Evolutionary conservation across 371 early-diverging fungal genomes (phyloP).

Genomic region (Chytridium lagenaria): DNA sequence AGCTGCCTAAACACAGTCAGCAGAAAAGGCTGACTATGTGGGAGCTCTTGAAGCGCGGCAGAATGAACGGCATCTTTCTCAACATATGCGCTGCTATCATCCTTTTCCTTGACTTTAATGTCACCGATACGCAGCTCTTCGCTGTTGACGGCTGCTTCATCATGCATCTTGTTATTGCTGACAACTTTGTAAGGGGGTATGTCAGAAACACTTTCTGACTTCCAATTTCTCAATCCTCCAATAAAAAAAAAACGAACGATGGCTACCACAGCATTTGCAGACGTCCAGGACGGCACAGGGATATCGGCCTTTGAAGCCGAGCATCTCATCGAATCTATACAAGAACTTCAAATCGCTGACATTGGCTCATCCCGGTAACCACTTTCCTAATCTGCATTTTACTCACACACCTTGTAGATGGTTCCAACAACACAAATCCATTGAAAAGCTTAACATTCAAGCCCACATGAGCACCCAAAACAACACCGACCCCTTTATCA

Average conservation of each 20-base stretch:
- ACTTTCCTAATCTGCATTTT: neutral
- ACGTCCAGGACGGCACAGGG: neutral
- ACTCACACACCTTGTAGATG: conserved; percentile 31
- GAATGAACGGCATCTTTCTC: too few relatives aligned
- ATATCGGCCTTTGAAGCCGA: neutral
- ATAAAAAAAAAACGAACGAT: too few relatives aligned
- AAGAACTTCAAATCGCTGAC: neutral
- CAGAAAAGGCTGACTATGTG: neutral
- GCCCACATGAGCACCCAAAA: conserved; percentile 48
- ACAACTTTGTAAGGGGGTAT: too few relatives aligned
- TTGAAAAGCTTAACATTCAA: conserved; percentile 55
- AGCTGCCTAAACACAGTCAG: conserved; percentile 45
- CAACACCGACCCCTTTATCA: conserved; percentile 50
- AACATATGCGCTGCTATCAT: too few relatives aligned
- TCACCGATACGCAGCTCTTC: too few relatives aligned
- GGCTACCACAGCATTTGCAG: too few relatives aligned
- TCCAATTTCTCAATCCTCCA: too few relatives aligned
- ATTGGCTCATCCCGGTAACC: neutral
- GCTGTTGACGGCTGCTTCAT: too few relatives aligned
- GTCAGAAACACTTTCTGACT: too few relatives aligned
- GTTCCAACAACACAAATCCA: conserved; percentile 47
- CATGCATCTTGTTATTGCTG: too few relatives aligned
- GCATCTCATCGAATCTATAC: neutral
- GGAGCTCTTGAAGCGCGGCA: too few relatives aligned
- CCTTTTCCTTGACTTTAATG: too few relatives aligned